These are phyloP conservation scores for Arxiozyma bovina DNA, from an alignment of 1,139 yeast species.

Conservation along the genomic window DNA sequence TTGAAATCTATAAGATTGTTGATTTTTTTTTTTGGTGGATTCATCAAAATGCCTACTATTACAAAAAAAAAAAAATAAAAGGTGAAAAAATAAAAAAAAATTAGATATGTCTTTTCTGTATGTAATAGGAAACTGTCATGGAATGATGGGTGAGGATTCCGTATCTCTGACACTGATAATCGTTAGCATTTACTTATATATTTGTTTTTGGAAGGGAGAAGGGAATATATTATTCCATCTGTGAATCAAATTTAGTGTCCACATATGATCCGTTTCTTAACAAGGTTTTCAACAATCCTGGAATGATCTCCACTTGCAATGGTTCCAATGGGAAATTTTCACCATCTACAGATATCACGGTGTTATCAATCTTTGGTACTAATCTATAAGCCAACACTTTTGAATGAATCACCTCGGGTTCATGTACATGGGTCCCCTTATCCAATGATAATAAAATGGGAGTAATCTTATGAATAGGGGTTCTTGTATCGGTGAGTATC, in stretches of 20 bases:
- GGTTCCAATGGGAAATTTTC: slow-evolving; percentile 74
- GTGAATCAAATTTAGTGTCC: slow-evolving; percentile 12
- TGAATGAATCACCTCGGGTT: slow-evolving; percentile 58
- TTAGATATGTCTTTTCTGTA: not conserved
- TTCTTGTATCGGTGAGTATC: slow-evolving; percentile 55
- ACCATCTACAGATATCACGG: slow-evolving; percentile 79
- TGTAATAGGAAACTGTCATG: not conserved
- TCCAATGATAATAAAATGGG: slow-evolving; percentile 58
- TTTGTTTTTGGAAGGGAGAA: too few relatives aligned
- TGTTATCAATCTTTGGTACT: slow-evolving; percentile 50
- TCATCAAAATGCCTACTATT: not conserved
- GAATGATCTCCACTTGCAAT: slow-evolving; percentile 71
- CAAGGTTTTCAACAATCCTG: slow-evolving; percentile 37
- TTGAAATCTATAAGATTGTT: not conserved
- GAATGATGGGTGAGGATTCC: not conserved
- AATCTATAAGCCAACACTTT: slow-evolving; percentile 71
- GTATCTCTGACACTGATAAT: not conserved
- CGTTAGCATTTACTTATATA: too few relatives aligned
- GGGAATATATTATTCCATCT: too few relatives aligned
- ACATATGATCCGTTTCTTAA: slow-evolving; percentile 33
- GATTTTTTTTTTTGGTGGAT: not conserved
- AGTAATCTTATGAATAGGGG: slow-evolving; percentile 48
- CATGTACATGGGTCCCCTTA: slow-evolving; percentile 65
- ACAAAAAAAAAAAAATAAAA: too few relatives aligned
- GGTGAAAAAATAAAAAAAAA: too few relatives aligned